Conservation (phyloP, 2,329 filamentous ascomycete genomes). For the Sporothrix euskadiensis region DNA sequence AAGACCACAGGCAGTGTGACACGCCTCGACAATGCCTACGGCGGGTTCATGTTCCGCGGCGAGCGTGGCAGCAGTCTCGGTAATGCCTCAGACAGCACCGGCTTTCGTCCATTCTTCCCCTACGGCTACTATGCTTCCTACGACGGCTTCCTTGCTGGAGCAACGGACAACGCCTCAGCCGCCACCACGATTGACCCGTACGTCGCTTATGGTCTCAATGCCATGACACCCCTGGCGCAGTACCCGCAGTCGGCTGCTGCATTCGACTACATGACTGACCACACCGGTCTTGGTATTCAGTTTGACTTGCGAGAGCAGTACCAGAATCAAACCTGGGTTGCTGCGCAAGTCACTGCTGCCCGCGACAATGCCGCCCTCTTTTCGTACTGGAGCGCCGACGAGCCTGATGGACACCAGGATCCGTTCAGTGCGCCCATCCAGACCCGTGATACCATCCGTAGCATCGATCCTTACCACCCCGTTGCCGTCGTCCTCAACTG, state of each 20-base stretch:
- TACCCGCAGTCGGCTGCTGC: constrained; percentile 42
- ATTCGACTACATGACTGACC: constrained; percentile 44
- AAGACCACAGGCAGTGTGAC: constrained; percentile 47
- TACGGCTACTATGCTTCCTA: constrained; percentile 50
- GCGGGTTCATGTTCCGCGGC: constrained; percentile 46
- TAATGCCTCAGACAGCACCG: constrained; percentile 5
- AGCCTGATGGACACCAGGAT: constrained; percentile 59
- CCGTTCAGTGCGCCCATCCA: constrained; percentile 50
- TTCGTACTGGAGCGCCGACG: constrained; percentile 50
- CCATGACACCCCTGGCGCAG: constrained; percentile 47
- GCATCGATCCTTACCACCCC: constrained; percentile 62
- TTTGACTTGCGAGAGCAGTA: constrained; percentile 50
- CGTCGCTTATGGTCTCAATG: constrained; percentile 45
- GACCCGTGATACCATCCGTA: constrained; percentile 48
- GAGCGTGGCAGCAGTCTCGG: not conserved
- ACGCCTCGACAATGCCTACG: constrained; percentile 49
- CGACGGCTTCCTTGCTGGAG: constrained; percentile 45
- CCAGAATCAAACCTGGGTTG: constrained; percentile 46
- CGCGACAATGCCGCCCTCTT: constrained; percentile 46
- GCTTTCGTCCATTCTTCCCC: constrained; percentile 46
- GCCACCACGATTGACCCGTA: constrained; percentile 40
- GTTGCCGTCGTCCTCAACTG: constrained; percentile 62
- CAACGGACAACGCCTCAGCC: constrained; percentile 41
- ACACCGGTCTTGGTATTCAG: constrained; percentile 45
- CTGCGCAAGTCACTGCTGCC: constrained; percentile 44